phyloP scores from a whole-genome alignment of 1,284 basidiomycete genomes.

The Naganishia sp. region DNA sequence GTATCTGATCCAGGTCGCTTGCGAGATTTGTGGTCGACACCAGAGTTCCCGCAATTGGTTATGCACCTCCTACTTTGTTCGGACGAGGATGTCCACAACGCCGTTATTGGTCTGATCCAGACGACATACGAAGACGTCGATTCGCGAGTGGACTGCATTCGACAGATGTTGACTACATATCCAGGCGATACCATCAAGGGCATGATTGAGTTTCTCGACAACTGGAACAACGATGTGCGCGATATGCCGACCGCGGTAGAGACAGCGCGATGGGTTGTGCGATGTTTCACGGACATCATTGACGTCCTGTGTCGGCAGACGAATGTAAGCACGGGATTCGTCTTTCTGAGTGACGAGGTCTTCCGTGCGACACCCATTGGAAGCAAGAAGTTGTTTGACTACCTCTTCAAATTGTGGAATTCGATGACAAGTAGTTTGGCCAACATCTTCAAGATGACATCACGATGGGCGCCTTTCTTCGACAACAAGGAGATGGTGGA shows the following conservation, averaged over 20 bases:
- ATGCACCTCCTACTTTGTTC: slow-evolving; percentile 78
- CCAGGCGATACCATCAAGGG: slow-evolving; percentile 69
- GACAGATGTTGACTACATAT: slow-evolving; percentile 67
- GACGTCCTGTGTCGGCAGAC: slow-evolving; percentile 72
- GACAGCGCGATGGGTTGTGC: slow-evolving; percentile 83
- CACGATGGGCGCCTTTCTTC: slow-evolving; percentile 76
- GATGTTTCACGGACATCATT: slow-evolving; percentile 85
- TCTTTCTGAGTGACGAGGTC: slow-evolving; percentile 62
- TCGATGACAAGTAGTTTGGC: slow-evolving; percentile 76
- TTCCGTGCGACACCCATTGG: slow-evolving; percentile 56
- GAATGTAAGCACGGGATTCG: slow-evolving; percentile 43
- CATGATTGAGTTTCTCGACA: slow-evolving; percentile 65
- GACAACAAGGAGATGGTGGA: slow-evolving; percentile 79
- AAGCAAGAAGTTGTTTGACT: slow-evolving; percentile 53
- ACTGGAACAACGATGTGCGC: slow-evolving; percentile 65
- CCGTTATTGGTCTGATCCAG: slow-evolving; percentile 72
- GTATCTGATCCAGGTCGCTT: slow-evolving; percentile 58
- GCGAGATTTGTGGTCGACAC: slow-evolving; percentile 59
- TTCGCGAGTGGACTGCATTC: slow-evolving; percentile 79
- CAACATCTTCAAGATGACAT: slow-evolving; percentile 79
- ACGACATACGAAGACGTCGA: slow-evolving; percentile 84
- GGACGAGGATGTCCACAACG: slow-evolving; percentile 67
- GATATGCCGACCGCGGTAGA: slow-evolving; percentile 63
- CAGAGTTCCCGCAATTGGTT: slow-evolving; percentile 62
- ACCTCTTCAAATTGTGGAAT: slow-evolving; percentile 74